Percentiles rank a stretch among this genome's conserved stretches.
phyloP scores from a whole-genome alignment of 306 rosid genomes.

The Crotalaria pallida region DNA sequence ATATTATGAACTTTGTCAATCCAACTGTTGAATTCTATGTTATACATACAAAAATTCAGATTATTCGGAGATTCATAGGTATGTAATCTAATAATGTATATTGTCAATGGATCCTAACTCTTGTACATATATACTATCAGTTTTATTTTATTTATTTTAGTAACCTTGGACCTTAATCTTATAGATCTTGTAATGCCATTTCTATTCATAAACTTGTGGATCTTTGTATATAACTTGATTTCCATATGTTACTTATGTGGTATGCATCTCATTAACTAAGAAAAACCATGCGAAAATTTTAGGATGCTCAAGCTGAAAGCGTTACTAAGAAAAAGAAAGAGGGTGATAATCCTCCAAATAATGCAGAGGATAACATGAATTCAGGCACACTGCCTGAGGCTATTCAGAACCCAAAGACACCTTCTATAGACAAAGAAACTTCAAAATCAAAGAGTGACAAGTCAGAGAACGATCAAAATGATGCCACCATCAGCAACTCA shows the following conservation, averaged over 20 bases:
- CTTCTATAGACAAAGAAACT: constrained; percentile 46
- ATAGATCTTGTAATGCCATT: neutral
- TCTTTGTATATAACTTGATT: neutral
- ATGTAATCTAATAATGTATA: too few species aligned
- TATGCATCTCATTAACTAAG: constrained; percentile 1
- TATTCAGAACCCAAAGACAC: constrained; percentile 44
- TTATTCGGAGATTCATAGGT: too few species aligned
- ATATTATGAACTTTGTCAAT: too few species aligned
- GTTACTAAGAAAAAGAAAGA: constrained; percentile 35
- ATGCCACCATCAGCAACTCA: constrained; percentile 27
- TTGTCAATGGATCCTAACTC: too few species aligned
- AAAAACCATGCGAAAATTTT: constrained; percentile 26
- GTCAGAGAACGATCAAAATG: constrained; percentile 43
- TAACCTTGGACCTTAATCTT: neutral
- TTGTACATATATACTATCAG: neutral
- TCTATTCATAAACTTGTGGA: neutral
- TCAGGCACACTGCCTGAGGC: constrained; percentile 19
- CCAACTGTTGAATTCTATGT: too few species aligned
- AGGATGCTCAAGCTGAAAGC: constrained; percentile 40
- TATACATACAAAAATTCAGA: too few species aligned
- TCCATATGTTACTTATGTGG: neutral
- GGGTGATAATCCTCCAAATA: constrained; percentile 29
- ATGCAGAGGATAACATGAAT: constrained; percentile 31
- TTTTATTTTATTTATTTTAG: neutral
- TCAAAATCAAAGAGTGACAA: constrained; percentile 21